Evolutionary conservation across 108 stramenopile species (phyloP).

Genomic region (Nitzschia putrida): DNA sequence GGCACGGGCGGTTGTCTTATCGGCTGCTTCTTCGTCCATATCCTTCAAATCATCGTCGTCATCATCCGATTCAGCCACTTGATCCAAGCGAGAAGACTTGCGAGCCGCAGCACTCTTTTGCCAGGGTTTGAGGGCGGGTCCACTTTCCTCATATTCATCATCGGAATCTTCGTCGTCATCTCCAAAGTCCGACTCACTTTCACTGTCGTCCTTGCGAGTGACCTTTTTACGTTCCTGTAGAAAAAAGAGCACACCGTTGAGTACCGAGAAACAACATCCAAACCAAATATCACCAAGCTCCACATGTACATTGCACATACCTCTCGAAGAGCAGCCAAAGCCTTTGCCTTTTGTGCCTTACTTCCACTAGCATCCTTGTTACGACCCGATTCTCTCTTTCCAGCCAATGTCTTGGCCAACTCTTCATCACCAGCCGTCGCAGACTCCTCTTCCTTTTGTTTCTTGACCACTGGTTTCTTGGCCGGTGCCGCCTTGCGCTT

Average conservation of each 20-base stretch:
- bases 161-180: constrained; percentile 80
- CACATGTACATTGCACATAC: constrained; percentile 28
- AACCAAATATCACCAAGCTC: not conserved
- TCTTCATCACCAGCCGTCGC: constrained; percentile 49
- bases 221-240: constrained; percentile 52
- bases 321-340: constrained; percentile 73
- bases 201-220: constrained; percentile 42
- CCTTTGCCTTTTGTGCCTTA: constrained; percentile 76
- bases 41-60: constrained; percentile 35
- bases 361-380: constrained; percentile 74
- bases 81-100: constrained; percentile 36
- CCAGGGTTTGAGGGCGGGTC: constrained; percentile 63
- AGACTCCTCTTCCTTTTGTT: constrained; percentile 49
- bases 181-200: constrained; percentile 73
- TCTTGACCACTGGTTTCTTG: constrained; percentile 30
- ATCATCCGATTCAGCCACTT: constrained; percentile 51
- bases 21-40: constrained; percentile 18
- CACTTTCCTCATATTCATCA: constrained; percentile 72
- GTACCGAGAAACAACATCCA: not conserved
- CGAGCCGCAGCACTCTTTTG: constrained; percentile 54
- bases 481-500: constrained; percentile 45
- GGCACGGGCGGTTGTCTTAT: constrained; percentile 10
- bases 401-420: constrained; percentile 57
- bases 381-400: constrained; percentile 62
- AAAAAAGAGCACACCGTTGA: not conserved